A percentile compares a stretch with the other conserved stretches of the same genome.
phyloP scores from a whole-genome alignment of 176 grass and related monocot genomes.

The Juncus effusus region DNA sequence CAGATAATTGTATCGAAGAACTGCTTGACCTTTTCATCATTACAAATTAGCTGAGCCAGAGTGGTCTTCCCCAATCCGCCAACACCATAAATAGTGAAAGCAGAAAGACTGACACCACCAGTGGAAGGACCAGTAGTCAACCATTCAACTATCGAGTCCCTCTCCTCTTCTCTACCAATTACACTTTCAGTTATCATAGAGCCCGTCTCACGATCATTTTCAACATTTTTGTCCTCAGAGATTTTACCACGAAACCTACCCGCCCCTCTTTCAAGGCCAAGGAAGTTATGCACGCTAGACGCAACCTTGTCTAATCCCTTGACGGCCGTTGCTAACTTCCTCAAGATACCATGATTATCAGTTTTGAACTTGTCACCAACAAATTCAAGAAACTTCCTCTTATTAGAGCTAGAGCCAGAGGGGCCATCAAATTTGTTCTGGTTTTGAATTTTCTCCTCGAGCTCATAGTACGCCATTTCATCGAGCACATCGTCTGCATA shows the following conservation, averaged over 20 bases:
- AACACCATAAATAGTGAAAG: constrained; percentile 6
- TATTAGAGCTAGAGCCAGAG: constrained; percentile 23
- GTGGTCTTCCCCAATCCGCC: constrained; percentile 26
- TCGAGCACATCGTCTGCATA: constrained; percentile 37
- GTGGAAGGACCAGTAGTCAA: not conserved
- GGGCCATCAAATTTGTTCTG: constrained; percentile 22
- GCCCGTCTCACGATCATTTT: constrained; percentile 4
- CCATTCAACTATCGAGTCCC: constrained; percentile 21
- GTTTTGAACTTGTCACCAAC: not conserved
- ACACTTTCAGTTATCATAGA: constrained; percentile 28
- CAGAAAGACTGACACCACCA: not conserved
- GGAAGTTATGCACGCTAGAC: not conserved
- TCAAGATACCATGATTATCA: not conserved
- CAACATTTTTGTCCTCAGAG: not conserved
- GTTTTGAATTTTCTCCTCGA: constrained; percentile 27
- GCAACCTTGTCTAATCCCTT: constrained; percentile 28
- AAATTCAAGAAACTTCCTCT: not conserved
- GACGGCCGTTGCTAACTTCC: constrained; percentile 12
- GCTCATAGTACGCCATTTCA: constrained; percentile 37
- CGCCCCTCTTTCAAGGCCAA: constrained; percentile 1
- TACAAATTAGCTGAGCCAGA: constrained; percentile 20
- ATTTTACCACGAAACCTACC: not conserved
- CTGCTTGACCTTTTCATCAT: not conserved
- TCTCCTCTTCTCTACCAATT: constrained; percentile 26
- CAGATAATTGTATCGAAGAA: constrained; percentile 14